Evolutionary conservation across 208 protist species (phyloP).

Genomic region (Crithidia mellificae): DNA sequence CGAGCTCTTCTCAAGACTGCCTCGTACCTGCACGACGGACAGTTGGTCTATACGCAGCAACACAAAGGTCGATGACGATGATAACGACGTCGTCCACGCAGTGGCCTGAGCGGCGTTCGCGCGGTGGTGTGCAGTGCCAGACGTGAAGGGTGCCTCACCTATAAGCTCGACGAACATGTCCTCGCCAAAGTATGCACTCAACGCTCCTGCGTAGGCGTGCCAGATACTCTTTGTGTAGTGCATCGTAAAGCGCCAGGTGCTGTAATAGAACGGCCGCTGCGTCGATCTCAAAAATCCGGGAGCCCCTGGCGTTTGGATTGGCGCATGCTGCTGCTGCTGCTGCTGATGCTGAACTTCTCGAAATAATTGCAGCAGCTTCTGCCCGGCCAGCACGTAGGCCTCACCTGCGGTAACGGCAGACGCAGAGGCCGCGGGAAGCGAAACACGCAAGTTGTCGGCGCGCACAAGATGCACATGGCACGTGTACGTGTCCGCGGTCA

Average conservation of each 20-base stretch:
- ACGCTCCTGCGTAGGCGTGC: constrained; percentile 57
- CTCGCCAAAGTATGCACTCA: constrained; percentile 32
- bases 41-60: neutral
- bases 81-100: too few species aligned
- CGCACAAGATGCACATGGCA: neutral
- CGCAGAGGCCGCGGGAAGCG: neutral
- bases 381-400: constrained; percentile 18
- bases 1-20: neutral
- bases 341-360: neutral
- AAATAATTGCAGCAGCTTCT: constrained; percentile 10
- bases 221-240: constrained; percentile 61
- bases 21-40: constrained; percentile 22
- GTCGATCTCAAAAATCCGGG: too few species aligned
- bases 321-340: too few species aligned
- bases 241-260: constrained; percentile 37
- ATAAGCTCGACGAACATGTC: constrained; percentile 32
- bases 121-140: too few species aligned
- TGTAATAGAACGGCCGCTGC: constrained; percentile 29
- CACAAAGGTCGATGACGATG: too few species aligned
- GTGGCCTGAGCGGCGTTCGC: too few species aligned
- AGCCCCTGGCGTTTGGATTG: too few species aligned
- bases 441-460: neutral
- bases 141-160: neutral
- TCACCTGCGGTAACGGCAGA: constrained; percentile 8
- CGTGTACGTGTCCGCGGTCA: too few species aligned